phyloP scores from a whole-genome alignment of 1,139 yeast species.

The Magnusiomyces magnusii region DNA sequence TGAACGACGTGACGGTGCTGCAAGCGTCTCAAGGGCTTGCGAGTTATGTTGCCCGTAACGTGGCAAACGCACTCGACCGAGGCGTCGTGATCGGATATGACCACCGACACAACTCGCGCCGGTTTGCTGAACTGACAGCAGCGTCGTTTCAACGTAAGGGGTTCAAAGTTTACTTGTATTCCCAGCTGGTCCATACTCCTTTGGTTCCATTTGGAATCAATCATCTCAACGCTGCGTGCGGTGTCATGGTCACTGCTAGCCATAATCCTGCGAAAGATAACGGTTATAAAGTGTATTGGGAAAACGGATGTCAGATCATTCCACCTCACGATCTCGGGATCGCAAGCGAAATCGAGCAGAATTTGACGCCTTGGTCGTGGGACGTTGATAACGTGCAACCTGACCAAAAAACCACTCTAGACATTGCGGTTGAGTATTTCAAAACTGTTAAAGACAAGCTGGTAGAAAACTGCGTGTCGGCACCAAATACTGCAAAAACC shows the following conservation, averaged over 20 bases:
- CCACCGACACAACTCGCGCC: conserved; percentile 71
- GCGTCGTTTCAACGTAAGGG: conserved; percentile 64
- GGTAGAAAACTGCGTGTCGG: conserved; percentile 2
- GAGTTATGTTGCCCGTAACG: conserved; percentile 42
- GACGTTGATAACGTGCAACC: conserved; percentile 13
- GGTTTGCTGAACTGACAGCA: conserved; percentile 75
- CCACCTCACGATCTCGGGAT: conserved; percentile 82
- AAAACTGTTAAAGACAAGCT: conserved; percentile 15
- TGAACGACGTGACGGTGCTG: conserved; percentile 83
- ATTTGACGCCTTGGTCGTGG: conserved; percentile 53
- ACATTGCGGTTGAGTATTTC: conserved; percentile 22
- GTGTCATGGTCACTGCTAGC: conserved; percentile 95
- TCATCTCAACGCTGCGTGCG: conserved; percentile 55
- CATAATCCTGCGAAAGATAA: conserved; percentile 93
- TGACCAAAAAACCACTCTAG: conserved; percentile 15
- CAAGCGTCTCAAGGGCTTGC: conserved; percentile 94
- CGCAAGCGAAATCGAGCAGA: conserved; percentile 52
- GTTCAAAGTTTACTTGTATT: conserved; percentile 60
- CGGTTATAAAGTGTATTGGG: conserved; percentile 92
- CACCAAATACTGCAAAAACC: neutral
- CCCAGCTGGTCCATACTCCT: conserved; percentile 72
- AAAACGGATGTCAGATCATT: conserved; percentile 91
- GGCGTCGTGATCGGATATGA: conserved; percentile 83
- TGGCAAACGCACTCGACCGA: conserved; percentile 31
- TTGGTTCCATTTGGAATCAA: conserved; percentile 85